A percentile compares a stretch with the other conserved stretches of the same genome.
Evolutionary conservation across 2,329 filamentous ascomycete species (phyloP).

Genomic region (Xylaria sp.): DNA sequence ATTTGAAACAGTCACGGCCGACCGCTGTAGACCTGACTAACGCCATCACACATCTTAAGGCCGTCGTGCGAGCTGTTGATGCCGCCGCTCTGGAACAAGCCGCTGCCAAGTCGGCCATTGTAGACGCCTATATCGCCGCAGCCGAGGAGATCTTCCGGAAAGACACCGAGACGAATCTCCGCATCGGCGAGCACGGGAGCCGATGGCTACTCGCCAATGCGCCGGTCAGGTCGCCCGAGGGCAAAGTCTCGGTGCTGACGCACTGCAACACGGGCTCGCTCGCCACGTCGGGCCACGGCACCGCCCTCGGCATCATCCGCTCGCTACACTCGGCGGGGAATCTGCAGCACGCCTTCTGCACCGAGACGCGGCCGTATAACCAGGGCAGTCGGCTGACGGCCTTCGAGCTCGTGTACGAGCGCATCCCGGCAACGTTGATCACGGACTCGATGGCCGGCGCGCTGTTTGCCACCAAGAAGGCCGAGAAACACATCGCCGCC

Average conservation of each 20-base stretch:
- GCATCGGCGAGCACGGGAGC: conserved; percentile 85
- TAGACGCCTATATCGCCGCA: conserved; percentile 76
- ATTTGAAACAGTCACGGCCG: conserved; percentile 87
- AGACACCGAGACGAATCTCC: conserved; percentile 87
- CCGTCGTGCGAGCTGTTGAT: conserved; percentile 64
- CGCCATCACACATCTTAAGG: conserved; percentile 83
- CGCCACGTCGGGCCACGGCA: conserved; percentile 97
- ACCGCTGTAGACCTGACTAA: conserved; percentile 96
- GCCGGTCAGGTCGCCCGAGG: conserved; percentile 57
- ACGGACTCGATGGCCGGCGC: conserved; percentile 97
- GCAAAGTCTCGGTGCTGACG: conserved; percentile 82
- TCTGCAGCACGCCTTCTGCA: conserved; percentile 90
- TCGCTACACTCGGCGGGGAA: conserved; percentile 74
- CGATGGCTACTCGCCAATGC: conserved; percentile 78
- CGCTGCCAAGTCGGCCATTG: conserved; percentile 64
- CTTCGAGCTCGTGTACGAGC: conserved; percentile 94
- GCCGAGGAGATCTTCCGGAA: conserved; percentile 88
- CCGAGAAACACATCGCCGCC: conserved; percentile 76
- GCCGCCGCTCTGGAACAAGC: conserved; percentile 51
- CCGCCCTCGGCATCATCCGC: conserved; percentile 92
- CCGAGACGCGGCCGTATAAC: conserved; percentile 97
- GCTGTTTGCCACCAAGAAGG: conserved; percentile 73
- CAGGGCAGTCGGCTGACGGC: conserved; percentile 95
- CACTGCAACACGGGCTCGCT: conserved; percentile 99
- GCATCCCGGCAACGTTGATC: conserved; percentile 89